Base-by-base conservation (phyloP, 768 basidiomycete genomes). In the Boletus edulis region DNA sequence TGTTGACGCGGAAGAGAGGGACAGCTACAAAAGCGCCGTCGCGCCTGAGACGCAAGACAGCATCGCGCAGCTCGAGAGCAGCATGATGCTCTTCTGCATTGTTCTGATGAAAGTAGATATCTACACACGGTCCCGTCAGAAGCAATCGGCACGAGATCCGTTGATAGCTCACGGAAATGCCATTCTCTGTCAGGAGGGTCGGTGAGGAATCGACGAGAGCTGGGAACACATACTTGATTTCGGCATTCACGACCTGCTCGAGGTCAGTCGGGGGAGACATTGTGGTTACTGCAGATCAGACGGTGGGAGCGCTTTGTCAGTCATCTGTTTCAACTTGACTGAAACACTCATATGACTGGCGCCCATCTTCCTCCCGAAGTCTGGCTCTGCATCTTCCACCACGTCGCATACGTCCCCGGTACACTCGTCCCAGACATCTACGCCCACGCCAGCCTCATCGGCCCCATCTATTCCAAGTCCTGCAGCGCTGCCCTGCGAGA, bases 21-120 rank as follows among this genome's bases (percentile, higher is more conserved):
- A 90, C 89, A 1, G 88, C 89, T 10, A 91, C 81, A 61, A 91
- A 91, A 1, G 88, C 88, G 1, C 89, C 89, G 48, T 89, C 85
- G 15, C 83, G 78, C 29, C 89, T 77, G 46, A 91, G 75, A 6
- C 83, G 77, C 39, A 91, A 74, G 12, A 91, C 82, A 3, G 88
- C 82, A 64, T 91, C 87, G 0, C 87, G 78, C 38, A 91, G 75
- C 41, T 83, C 77, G 3, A 89, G 75, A 1, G 88, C 88, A 22
- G 81, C 84, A 37, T 81, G 75, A 49, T 85, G 83, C 56, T 88
- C 81, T 4, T 76, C 74, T 0, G 76, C 71, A 61, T 87, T 89
- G 22, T 76, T 73, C 69, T 89, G 87, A 58, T 83, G 82, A 67
- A 89, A 91, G 71, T 91, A 90, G 45, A 91, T 90, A 63, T 91